phyloP scores from a whole-genome alignment of 164 flowering plant species.

The Amborella trichopoda region DNA sequence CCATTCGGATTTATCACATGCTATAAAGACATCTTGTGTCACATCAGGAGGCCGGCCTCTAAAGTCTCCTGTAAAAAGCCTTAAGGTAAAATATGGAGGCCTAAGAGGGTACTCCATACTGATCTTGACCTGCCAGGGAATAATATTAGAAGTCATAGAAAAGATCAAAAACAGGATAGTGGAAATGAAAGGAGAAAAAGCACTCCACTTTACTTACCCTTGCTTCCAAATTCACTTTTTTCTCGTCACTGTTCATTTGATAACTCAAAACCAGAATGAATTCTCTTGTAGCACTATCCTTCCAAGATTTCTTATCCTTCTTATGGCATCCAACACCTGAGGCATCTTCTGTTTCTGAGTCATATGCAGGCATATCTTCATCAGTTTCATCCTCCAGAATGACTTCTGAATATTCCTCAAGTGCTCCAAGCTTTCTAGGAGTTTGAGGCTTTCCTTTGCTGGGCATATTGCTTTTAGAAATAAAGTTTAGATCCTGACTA shows the following conservation, averaged over 20 bases:
- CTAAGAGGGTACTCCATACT: constrained; percentile 90
- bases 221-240: constrained; percentile 46
- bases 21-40: neutral
- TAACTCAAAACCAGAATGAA: constrained; percentile 42
- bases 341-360: constrained; percentile 26
- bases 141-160: constrained; percentile 4
- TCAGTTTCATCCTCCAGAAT: constrained; percentile 67
- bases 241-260: constrained; percentile 22
- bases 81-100: constrained; percentile 65
- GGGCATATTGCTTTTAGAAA: constrained; percentile 48
- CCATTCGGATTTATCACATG: constrained; percentile 26
- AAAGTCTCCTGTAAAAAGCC: constrained; percentile 14
- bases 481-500: constrained; percentile 42
- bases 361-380: constrained; percentile 40
- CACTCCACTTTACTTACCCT: constrained; percentile 31
- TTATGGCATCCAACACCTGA: constrained; percentile 9
- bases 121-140: constrained; percentile 54
- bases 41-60: constrained; percentile 17
- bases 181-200: neutral
- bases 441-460: constrained; percentile 40
- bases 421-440: constrained; percentile 27
- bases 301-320: constrained; percentile 35
- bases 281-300: constrained; percentile 48
- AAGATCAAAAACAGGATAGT: constrained; percentile 2
- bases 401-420: constrained; percentile 55